Conservation (phyloP, 768 basidiomycete genomes). For the Pholiota molesta region DNA sequence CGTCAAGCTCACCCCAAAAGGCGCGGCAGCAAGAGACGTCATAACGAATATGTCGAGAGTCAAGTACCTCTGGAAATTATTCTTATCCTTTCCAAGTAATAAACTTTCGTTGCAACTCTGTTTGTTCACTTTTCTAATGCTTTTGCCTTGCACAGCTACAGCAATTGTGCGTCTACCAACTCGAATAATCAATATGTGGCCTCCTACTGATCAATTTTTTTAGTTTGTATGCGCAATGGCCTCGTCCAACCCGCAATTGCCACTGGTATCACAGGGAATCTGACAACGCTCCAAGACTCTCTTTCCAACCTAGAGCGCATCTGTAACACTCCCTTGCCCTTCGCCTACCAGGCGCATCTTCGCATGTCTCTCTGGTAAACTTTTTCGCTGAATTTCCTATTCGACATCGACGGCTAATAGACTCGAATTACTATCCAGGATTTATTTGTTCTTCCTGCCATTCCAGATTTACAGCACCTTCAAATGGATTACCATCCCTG, state of each 20-base stretch:
- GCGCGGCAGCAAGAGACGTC: slow-evolving; percentile 20
- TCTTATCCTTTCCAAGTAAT: slow-evolving; percentile 50
- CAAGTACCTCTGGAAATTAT: slow-evolving; percentile 67
- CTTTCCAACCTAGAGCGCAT: slow-evolving; percentile 64
- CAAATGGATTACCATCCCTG: slow-evolving; percentile 58
- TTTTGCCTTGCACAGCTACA: slow-evolving; percentile 27
- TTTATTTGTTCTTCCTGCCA: slow-evolving; percentile 48
- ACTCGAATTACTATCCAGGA: slow-evolving; percentile 34
- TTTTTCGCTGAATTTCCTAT: slow-evolving; percentile 39
- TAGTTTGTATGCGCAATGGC: slow-evolving; percentile 30
- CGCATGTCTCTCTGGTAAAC: slow-evolving; percentile 63
- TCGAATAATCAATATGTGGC: no score
- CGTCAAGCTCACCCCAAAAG: slow-evolving; percentile 15
- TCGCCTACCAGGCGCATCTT: slow-evolving; percentile 71
- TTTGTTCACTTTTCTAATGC: slow-evolving; percentile 20
- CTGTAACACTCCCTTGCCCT: slow-evolving; percentile 66
- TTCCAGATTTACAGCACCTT: slow-evolving; percentile 55
- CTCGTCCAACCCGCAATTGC: slow-evolving; percentile 57
- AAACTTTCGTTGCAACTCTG: slow-evolving; percentile 7
- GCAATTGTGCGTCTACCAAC: slow-evolving; percentile 29
- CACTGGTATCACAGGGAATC: slow-evolving; percentile 47
- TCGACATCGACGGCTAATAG: slow-evolving; percentile 39
- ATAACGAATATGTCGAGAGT: slow-evolving; percentile 47
- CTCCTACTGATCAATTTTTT: no score
- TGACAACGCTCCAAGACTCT: slow-evolving; percentile 57